Evolutionary conservation across 352 stramenopile genomes (phyloP).

Genomic region (Globisporangium ultimum): DNA sequence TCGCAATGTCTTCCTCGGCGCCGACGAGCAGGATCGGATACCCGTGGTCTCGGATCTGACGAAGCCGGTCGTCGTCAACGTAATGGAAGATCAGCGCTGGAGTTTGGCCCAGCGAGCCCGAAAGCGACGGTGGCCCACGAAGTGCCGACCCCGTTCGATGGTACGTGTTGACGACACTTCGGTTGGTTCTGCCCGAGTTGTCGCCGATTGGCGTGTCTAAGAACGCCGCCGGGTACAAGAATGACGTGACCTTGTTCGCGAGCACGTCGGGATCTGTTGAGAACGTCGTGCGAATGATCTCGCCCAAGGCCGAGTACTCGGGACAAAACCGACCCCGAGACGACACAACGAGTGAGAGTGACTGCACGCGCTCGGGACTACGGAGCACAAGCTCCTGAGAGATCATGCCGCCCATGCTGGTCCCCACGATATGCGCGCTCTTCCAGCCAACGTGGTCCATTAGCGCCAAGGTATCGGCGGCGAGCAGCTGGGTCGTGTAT

Average conservation of each 20-base stretch:
- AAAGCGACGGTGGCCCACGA: not conserved
- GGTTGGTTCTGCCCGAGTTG: not conserved
- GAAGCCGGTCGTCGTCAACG: constrained; percentile 33
- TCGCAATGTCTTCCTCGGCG: constrained; percentile 26
- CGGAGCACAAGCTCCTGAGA: constrained; percentile 28
- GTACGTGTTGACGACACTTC: constrained; percentile 1
- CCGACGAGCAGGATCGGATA: constrained; percentile 50
- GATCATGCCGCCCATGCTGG: constrained; percentile 57
- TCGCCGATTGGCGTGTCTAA: not conserved
- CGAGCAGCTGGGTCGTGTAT: constrained; percentile 33
- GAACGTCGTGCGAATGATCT: not conserved
- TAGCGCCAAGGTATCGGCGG: constrained; percentile 23
- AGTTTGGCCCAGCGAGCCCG: constrained; percentile 24
- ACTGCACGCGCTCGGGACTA: constrained; percentile 32
- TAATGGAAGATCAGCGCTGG: constrained; percentile 30
- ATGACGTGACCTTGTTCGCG: not conserved
- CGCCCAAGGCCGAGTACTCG: not conserved
- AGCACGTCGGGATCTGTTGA: not conserved
- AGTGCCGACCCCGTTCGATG: not conserved
- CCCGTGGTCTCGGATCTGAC: constrained; percentile 29
- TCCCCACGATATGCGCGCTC: constrained; percentile 2
- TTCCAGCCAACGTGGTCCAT: constrained; percentile 19
- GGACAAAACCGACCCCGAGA: constrained; percentile 17
- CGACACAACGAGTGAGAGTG: constrained; percentile 40
- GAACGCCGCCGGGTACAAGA: constrained; percentile 4